Evolutionary conservation across 108 stramenopile genomes (phyloP).

Genomic region (Chaetoceros muelleri): DNA sequence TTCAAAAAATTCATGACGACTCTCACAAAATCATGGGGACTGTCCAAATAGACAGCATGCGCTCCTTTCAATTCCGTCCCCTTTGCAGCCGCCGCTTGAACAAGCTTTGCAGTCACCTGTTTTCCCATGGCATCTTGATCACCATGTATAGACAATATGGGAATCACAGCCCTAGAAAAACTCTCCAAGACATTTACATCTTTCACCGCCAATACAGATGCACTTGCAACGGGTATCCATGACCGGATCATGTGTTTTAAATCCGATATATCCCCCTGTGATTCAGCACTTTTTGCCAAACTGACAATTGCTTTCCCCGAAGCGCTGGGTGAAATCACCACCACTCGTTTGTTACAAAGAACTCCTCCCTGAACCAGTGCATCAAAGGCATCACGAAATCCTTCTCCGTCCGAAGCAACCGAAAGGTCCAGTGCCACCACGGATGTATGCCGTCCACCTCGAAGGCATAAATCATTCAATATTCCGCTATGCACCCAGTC

Average conservation of each 20-base stretch:
- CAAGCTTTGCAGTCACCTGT: constrained; percentile 17
- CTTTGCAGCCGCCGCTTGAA: constrained; percentile 7
- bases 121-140: constrained; percentile 29
- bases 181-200: not conserved
- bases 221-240: constrained; percentile 32
- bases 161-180: constrained; percentile 8
- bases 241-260: constrained; percentile 13
- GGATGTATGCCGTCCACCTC: not conserved
- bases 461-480: constrained; percentile 12
- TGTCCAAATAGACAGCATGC: constrained; percentile 36
- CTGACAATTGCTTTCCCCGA: constrained; percentile 25
- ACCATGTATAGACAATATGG: constrained; percentile 29
- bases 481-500: constrained; percentile 32
- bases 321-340: constrained; percentile 25
- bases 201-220: constrained; percentile 17
- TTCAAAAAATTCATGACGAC: constrained; percentile 30
- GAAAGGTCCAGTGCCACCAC: constrained; percentile 28
- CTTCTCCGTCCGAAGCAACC: constrained; percentile 12
- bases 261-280: not conserved
- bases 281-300: constrained; percentile 6
- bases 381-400: constrained; percentile 13
- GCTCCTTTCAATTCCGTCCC: constrained; percentile 26
- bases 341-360: constrained; percentile 13
- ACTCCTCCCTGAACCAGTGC: constrained; percentile 7
- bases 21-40: constrained; percentile 26